Conservation (phyloP, 2,329 filamentous ascomycete species). For the Didymella pinodella region DNA sequence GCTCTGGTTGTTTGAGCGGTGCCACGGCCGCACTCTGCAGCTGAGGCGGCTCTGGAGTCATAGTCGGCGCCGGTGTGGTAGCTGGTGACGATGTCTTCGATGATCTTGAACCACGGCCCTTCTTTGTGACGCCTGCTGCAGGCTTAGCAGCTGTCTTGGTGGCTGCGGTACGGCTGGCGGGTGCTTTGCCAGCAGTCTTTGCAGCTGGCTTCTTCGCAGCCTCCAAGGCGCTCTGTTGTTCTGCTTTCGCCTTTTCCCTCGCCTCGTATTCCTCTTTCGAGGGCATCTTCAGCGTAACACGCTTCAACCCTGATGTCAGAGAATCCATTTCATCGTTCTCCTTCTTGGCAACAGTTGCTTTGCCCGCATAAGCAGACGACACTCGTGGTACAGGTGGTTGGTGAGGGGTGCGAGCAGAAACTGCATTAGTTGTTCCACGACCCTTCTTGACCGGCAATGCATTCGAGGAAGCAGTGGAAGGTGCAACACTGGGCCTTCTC, state of each 20-base stretch:
- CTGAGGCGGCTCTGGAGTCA: slow-evolving; percentile 42
- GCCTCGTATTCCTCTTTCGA: slow-evolving; percentile 65
- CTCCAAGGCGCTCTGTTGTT: slow-evolving; percentile 49
- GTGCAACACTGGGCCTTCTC: slow-evolving; percentile 43
- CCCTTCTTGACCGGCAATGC: slow-evolving; percentile 67
- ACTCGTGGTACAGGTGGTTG: slow-evolving; percentile 54
- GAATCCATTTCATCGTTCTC: slow-evolving; percentile 56
- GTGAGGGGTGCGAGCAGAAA: slow-evolving; percentile 43
- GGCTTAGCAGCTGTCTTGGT: slow-evolving; percentile 30
- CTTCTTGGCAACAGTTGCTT: slow-evolving; percentile 29
- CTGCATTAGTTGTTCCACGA: slow-evolving; percentile 56
- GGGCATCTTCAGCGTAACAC: slow-evolving; percentile 66
- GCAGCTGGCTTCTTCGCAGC: slow-evolving; percentile 45
- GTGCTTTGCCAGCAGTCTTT: slow-evolving; percentile 36
- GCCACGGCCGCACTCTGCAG: slow-evolving; percentile 31
- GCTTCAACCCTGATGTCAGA: slow-evolving; percentile 62
- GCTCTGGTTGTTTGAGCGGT: slow-evolving; percentile 42
- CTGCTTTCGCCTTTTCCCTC: slow-evolving; percentile 57
- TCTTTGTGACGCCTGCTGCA: slow-evolving; percentile 23
- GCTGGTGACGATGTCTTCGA: slow-evolving; percentile 43
- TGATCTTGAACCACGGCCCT: slow-evolving; percentile 39
- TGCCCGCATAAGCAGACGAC: slow-evolving; percentile 48
- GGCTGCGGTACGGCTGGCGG: slow-evolving; percentile 29
- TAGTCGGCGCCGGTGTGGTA: slow-evolving; percentile 49
- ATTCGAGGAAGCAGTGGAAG: slow-evolving; percentile 35